phyloP scores from a whole-genome alignment of 768 basidiomycete genomes.

The Boletales sp. region DNA sequence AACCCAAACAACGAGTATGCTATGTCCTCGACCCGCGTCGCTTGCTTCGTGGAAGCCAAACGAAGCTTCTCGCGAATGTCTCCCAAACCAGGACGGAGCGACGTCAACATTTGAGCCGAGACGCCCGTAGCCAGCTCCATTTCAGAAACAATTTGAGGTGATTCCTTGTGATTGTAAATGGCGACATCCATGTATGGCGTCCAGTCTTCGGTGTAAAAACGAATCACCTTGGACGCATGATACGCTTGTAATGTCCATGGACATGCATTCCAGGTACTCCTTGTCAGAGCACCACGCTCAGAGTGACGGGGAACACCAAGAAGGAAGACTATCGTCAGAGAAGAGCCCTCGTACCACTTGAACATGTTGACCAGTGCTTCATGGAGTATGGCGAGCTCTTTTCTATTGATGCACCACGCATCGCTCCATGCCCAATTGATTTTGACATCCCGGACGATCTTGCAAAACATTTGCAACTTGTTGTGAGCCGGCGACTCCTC shows the following conservation, averaged over 20 bases:
- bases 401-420: slow-evolving; percentile 7
- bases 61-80: slow-evolving; percentile 11
- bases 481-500: not conserved
- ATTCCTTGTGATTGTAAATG: slow-evolving; percentile 5
- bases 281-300: not conserved
- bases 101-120: not conserved
- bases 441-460: not conserved
- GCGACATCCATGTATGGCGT: not conserved
- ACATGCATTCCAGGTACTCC: slow-evolving; percentile 4
- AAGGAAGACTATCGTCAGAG: slow-evolving; percentile 3
- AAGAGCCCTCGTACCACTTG: slow-evolving; percentile 5
- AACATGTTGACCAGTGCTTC: slow-evolving; percentile 7
- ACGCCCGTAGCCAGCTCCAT: slow-evolving; percentile 2
- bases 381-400: not conserved
- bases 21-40: slow-evolving; percentile 7
- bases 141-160: not conserved
- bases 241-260: slow-evolving; percentile 8
- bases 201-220: slow-evolving; percentile 4
- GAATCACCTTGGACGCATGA: slow-evolving; percentile 2
- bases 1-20: slow-evolving; percentile 11
- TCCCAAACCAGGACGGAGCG: slow-evolving; percentile 1
- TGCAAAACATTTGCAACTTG: slow-evolving; percentile 6
- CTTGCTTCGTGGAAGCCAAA: slow-evolving; percentile 6
- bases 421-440: slow-evolving; percentile 9
- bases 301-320: not conserved